phyloP scores from a whole-genome alignment of 169 alveolate species.

The Cyclospora cayetanensis region DNA sequence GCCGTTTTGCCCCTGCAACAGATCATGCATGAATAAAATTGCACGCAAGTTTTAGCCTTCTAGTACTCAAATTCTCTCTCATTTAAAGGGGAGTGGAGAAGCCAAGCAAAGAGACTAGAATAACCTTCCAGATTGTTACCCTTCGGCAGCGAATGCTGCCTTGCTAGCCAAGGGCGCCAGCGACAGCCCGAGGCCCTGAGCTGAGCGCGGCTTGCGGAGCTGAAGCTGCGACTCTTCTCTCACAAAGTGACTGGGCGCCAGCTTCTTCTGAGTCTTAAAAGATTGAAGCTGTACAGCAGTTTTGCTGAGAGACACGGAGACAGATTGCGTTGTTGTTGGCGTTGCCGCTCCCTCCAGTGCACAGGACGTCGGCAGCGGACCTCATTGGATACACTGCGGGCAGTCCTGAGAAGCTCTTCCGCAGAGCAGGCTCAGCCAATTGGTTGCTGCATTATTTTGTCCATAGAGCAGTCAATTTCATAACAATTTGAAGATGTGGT shows the following conservation, averaged over 20 bases:
- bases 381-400: background rate
- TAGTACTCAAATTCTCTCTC: too few relatives aligned
- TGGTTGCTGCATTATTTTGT: background rate
- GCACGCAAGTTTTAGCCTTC: too few relatives aligned
- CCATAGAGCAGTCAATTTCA: background rate
- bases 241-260: background rate
- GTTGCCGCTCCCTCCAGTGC: background rate
- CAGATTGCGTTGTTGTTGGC: background rate
- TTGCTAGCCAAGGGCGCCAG: constrained; percentile 13
- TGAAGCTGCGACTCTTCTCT: background rate
- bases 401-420: background rate
- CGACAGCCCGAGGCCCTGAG: constrained; percentile 4
- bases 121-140: too few relatives aligned
- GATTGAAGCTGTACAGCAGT: background rate
- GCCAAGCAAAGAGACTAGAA: too few relatives aligned
- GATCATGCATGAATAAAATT: too few relatives aligned
- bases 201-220: constrained; percentile 9
- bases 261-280: background rate
- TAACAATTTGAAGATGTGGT: constrained; percentile 81
- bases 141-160: too few relatives aligned
- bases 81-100: too few relatives aligned
- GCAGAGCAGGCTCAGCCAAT: background rate
- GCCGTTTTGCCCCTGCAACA: too few relatives aligned
- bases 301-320: background rate
- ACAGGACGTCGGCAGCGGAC: constrained; percentile 53